A percentile compares a stretch with the other conserved stretches of the same genome.
Evolutionary conservation across 768 basidiomycete genomes (phyloP).

Genomic region (Boletus pseudopeckii): DNA sequence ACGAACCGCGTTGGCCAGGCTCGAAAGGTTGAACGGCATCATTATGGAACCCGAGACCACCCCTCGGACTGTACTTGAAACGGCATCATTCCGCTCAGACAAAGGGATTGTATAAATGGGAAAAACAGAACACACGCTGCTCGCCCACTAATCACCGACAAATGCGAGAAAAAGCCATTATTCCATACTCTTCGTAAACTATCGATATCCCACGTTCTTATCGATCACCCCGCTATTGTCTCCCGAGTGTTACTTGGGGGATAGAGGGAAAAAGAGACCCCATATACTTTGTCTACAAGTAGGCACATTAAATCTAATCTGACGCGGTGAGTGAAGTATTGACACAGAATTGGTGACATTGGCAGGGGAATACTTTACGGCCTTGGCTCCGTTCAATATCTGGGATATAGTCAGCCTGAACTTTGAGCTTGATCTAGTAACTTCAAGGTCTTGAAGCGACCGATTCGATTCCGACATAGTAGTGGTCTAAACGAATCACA

Average conservation of each 20-base stretch:
- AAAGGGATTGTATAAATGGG: conserved; percentile 9
- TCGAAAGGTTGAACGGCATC: too few relatives aligned
- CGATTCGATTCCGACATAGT: background rate
- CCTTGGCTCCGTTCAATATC: too few relatives aligned
- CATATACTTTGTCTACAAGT: background rate
- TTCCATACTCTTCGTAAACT: conserved; percentile 6
- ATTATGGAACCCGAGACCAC: too few relatives aligned
- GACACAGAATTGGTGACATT: background rate
- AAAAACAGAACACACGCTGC: conserved; percentile 3
- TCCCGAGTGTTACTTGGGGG: conserved; percentile 25
- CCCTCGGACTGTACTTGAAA: background rate
- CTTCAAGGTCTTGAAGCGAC: background rate
- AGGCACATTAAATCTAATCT: conserved; percentile 17
- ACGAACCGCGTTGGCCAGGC: too few relatives aligned
- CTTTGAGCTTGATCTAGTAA: conserved; percentile 9
- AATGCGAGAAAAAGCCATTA: background rate
- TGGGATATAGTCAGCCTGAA: conserved; percentile 5
- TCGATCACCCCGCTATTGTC: conserved; percentile 48
- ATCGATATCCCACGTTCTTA: conserved; percentile 30
- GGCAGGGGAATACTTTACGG: conserved; percentile 11
- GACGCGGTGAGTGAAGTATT: background rate
- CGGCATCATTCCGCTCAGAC: background rate
- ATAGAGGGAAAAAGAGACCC: conserved; percentile 11
- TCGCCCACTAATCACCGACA: conserved; percentile 12
- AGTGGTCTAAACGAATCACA: background rate